These are phyloP conservation scores for Nannochloris sp. DNA, from an alignment of 139 green algal genomes.

Conservation along the genomic window DNA sequence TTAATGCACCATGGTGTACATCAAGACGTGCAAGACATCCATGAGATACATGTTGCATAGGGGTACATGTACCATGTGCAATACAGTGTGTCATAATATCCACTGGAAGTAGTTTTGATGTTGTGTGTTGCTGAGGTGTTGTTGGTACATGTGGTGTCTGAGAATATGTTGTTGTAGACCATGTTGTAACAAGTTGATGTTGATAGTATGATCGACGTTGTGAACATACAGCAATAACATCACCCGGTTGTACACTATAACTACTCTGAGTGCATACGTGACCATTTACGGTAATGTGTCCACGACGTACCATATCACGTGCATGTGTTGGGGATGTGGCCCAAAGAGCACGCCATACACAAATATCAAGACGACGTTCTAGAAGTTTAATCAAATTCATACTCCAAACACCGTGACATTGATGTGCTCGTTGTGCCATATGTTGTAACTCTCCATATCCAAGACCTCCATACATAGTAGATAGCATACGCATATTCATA, in stretches of 20 bases:
- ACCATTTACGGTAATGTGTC: neutral
- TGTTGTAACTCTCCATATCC: neutral
- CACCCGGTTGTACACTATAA: neutral
- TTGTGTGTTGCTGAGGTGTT: too few relatives aligned
- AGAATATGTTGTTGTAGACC: neutral
- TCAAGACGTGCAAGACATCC: too few relatives aligned
- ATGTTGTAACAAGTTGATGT: neutral
- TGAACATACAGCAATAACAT: neutral
- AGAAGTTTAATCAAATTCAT: neutral
- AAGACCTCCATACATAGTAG: neutral
- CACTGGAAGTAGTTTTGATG: too few relatives aligned
- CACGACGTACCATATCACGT: neutral
- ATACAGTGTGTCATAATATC: too few relatives aligned
- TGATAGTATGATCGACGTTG: neutral
- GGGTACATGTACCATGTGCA: too few relatives aligned
- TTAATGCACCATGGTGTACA: too few relatives aligned
- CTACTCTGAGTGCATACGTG: neutral
- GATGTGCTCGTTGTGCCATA: neutral
- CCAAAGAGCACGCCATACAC: neutral
- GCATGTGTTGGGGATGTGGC: neutral
- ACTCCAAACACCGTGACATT: neutral
- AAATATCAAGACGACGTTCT: neutral
- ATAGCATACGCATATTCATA: neutral
- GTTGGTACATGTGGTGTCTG: too few relatives aligned
- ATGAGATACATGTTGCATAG: too few relatives aligned